Evolutionary conservation across 495 filamentous ascomycete genomes (phyloP).

Genomic region (Penicillium chermesinum): DNA sequence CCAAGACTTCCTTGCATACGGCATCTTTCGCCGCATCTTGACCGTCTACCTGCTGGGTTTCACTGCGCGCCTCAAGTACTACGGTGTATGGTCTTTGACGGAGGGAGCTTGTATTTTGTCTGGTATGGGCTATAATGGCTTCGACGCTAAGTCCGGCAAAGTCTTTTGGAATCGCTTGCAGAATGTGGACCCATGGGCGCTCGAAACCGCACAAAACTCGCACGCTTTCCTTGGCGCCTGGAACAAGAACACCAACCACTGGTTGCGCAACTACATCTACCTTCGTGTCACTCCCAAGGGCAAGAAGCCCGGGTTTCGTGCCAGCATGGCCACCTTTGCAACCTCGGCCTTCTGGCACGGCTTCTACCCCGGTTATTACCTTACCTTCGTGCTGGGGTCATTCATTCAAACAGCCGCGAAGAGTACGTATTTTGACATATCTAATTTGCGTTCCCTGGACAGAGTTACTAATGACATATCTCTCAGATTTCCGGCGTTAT

Average conservation of each 20-base stretch:
- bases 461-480: slow-evolving; percentile 5
- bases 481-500: slow-evolving; percentile 75
- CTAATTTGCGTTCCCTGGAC: background rate
- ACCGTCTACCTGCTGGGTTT: slow-evolving; percentile 78
- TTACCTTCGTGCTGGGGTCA: slow-evolving; percentile 81
- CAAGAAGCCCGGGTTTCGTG: slow-evolving; percentile 93
- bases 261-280: slow-evolving; percentile 94
- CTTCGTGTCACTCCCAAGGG: slow-evolving; percentile 91
- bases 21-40: slow-evolving; percentile 66
- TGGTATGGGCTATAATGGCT: slow-evolving; percentile 89
- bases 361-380: slow-evolving; percentile 94
- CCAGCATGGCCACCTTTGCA: slow-evolving; percentile 87
- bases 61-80: slow-evolving; percentile 82
- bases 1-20: slow-evolving; percentile 57
- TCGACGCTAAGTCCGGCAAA: slow-evolving; percentile 75
- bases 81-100: slow-evolving; percentile 88
- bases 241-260: slow-evolving; percentile 99
- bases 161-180: slow-evolving; percentile 84
- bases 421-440: slow-evolving; percentile 52
- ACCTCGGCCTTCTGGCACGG: slow-evolving; percentile 98
- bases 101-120: slow-evolving; percentile 94
- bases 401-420: slow-evolving; percentile 92
- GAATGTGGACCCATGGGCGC: slow-evolving; percentile 75
- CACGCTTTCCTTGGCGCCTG: slow-evolving; percentile 82
- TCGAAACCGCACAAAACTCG: slow-evolving; percentile 88